These are phyloP conservation scores for Apophysomyces sp. DNA, from an alignment of 371 early-diverging fungal species.

Conservation along the genomic window DNA sequence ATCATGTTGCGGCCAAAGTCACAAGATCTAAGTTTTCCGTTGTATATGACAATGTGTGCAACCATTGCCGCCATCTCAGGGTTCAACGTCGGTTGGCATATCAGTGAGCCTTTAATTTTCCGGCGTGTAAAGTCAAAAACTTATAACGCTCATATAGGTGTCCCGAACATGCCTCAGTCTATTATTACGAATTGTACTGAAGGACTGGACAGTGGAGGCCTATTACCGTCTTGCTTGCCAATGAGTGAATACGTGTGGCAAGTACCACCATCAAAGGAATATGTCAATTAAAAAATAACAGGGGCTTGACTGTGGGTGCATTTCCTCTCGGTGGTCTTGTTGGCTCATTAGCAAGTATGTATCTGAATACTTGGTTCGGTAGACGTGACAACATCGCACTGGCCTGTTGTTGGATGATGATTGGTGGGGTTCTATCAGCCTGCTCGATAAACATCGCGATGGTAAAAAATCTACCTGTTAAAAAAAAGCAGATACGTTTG, in stretches of 20 bases:
- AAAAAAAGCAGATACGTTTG: background rate
- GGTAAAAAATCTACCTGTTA: slow-evolving; percentile 21
- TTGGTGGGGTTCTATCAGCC: slow-evolving; percentile 43
- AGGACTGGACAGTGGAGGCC: slow-evolving; percentile 15
- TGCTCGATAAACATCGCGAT: slow-evolving; percentile 37
- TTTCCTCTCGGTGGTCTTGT: slow-evolving; percentile 49
- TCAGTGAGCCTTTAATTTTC: slow-evolving; percentile 28
- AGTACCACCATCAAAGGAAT: background rate
- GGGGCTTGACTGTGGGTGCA: slow-evolving; percentile 48
- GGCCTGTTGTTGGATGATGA: slow-evolving; percentile 31
- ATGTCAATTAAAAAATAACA: slow-evolving; percentile 4
- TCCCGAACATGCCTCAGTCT: slow-evolving; percentile 47
- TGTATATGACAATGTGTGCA: slow-evolving; percentile 39
- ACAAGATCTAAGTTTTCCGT: slow-evolving; percentile 36
- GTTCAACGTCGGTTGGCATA: slow-evolving; percentile 48
- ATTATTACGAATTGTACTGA: slow-evolving; percentile 35
- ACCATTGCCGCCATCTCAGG: slow-evolving; percentile 40
- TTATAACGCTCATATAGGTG: slow-evolving; percentile 23
- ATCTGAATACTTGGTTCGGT: slow-evolving; percentile 34
- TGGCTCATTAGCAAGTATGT: slow-evolving; percentile 40
- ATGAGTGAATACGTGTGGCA: slow-evolving; percentile 41
- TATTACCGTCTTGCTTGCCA: slow-evolving; percentile 44
- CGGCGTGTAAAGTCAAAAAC: background rate
- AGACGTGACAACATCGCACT: slow-evolving; percentile 44
- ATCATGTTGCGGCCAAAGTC: slow-evolving; percentile 7